A percentile compares a stretch with the other conserved stretches of the same genome.
Conservation (phyloP, 306 rosid genomes). For the Quercus agrifolia region DNA sequence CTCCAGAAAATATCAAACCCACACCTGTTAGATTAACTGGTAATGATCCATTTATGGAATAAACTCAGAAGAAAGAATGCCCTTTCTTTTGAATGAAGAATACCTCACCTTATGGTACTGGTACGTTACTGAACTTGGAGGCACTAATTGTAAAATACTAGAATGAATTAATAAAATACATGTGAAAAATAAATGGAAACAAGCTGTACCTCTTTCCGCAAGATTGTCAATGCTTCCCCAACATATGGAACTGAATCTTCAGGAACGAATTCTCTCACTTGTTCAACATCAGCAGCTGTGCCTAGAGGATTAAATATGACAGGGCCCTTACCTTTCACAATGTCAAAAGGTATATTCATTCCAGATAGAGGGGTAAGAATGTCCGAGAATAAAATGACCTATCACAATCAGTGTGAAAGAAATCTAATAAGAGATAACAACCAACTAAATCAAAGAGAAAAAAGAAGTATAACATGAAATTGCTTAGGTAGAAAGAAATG, state of each 20-base stretch:
- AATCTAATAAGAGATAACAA: slow-evolving; percentile 1
- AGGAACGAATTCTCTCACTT: slow-evolving; percentile 88
- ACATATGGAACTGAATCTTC: slow-evolving; percentile 94
- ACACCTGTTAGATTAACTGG: not conserved
- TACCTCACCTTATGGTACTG: not conserved
- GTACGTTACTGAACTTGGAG: slow-evolving; percentile 1
- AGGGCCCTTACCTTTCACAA: slow-evolving; percentile 97
- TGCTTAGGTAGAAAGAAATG: not conserved
- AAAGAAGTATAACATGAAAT: not conserved
- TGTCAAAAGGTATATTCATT: slow-evolving; percentile 97
- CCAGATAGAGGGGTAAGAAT: slow-evolving; percentile 98
- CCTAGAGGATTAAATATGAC: slow-evolving; percentile 69
- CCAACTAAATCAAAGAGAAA: not conserved
- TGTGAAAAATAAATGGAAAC: slow-evolving; percentile 2
- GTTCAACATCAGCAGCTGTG: slow-evolving; percentile 60
- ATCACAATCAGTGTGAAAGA: slow-evolving; percentile 24
- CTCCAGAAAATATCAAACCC: slow-evolving; percentile 10
- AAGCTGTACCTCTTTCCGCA: slow-evolving; percentile 75
- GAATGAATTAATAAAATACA: slow-evolving; percentile 3
- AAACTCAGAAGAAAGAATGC: not conserved
- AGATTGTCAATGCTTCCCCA: slow-evolving; percentile 80
- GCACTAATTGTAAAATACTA: slow-evolving; percentile 5
- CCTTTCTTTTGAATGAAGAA: slow-evolving; percentile 6
- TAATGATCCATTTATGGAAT: not conserved
- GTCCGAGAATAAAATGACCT: slow-evolving; percentile 97